phyloP scores from a whole-genome alignment of 495 filamentous ascomycete genomes.

The Hypoxylon lenormandii region DNA sequence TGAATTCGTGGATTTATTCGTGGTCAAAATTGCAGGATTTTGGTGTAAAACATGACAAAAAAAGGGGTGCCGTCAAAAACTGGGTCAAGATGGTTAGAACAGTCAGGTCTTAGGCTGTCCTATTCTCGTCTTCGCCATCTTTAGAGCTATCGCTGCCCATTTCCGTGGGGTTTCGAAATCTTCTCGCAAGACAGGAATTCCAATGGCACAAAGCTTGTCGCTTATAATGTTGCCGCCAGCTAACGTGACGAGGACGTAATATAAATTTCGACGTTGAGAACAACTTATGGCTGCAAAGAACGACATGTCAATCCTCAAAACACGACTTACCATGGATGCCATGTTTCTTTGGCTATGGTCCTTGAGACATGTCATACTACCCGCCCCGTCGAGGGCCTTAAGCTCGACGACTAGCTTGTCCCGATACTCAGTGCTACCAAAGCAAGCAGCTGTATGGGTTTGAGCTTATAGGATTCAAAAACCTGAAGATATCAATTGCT shows the following conservation, averaged over 20 bases:
- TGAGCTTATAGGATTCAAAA: slow-evolving; percentile 3
- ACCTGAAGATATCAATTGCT: too few species aligned
- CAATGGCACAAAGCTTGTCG: slow-evolving; percentile 16
- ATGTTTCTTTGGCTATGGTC: slow-evolving; percentile 11
- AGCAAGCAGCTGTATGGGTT: slow-evolving; percentile 15
- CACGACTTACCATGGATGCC: slow-evolving; percentile 9
- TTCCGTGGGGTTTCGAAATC: slow-evolving; percentile 16
- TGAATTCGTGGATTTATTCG: too few species aligned
- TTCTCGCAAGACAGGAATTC: slow-evolving; percentile 15
- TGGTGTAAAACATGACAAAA: too few species aligned
- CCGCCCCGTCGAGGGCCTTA: slow-evolving; percentile 5
- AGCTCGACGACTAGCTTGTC: slow-evolving; percentile 13
- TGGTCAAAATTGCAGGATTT: too few species aligned
- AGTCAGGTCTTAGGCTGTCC: slow-evolving; percentile 9
- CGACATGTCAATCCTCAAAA: slow-evolving; percentile 13
- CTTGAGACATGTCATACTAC: slow-evolving; percentile 7
- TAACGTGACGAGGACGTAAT: slow-evolving; percentile 15
- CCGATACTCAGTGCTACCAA: slow-evolving; percentile 1
- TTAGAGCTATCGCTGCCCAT: slow-evolving; percentile 11
- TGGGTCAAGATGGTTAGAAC: too few species aligned
- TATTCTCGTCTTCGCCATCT: slow-evolving; percentile 10
- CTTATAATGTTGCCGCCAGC: slow-evolving; percentile 9
- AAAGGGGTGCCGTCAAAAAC: too few species aligned
- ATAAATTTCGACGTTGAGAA: slow-evolving; percentile 12
- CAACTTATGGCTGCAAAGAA: slow-evolving; percentile 18